These are phyloP conservation scores for Apiotrichum sp. DNA, from an alignment of 1,284 basidiomycete species.

Conservation along the genomic window DNA sequence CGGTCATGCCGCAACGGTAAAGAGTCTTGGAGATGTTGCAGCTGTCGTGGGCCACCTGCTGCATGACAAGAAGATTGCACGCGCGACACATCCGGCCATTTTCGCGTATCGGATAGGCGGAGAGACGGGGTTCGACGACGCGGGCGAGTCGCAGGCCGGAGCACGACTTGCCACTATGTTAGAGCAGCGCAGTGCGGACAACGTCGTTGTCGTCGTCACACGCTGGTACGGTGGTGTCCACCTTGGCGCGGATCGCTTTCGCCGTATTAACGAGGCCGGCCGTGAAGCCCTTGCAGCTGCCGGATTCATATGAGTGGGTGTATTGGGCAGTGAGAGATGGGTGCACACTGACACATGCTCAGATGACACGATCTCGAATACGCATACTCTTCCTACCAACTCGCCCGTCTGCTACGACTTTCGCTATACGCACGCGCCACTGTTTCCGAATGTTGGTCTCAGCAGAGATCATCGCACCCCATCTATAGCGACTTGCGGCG, in stretches of 20 bases:
- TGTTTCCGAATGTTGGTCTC: too few relatives aligned
- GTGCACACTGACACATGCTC: too few relatives aligned
- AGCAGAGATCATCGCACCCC: too few relatives aligned
- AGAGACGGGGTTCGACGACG: slow-evolving; percentile 68
- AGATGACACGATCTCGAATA: too few relatives aligned
- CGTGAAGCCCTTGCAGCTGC: slow-evolving; percentile 62
- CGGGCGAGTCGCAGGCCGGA: slow-evolving; percentile 83
- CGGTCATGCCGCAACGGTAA: slow-evolving; percentile 70
- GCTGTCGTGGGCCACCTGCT: slow-evolving; percentile 64
- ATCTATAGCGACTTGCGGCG: slow-evolving; percentile 10
- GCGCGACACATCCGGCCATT: slow-evolving; percentile 79
- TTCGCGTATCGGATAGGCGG: slow-evolving; percentile 61
- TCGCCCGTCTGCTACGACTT: too few relatives aligned
- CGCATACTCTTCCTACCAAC: too few relatives aligned
- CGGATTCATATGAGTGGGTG: slow-evolving; percentile 47
- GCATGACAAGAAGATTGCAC: slow-evolving; percentile 54
- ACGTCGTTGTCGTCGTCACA: slow-evolving; percentile 73
- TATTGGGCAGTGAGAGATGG: too few relatives aligned
- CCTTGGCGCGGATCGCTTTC: slow-evolving; percentile 82
- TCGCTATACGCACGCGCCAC: too few relatives aligned
- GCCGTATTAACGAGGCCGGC: slow-evolving; percentile 82
- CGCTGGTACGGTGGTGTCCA: slow-evolving; percentile 54
- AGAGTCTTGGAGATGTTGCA: slow-evolving; percentile 69
- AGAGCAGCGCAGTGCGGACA: slow-evolving; percentile 62
- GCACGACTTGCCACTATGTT: slow-evolving; percentile 75